Conservation (phyloP, 805 yeast genomes). For the Kazachstania psychrophila region DNA sequence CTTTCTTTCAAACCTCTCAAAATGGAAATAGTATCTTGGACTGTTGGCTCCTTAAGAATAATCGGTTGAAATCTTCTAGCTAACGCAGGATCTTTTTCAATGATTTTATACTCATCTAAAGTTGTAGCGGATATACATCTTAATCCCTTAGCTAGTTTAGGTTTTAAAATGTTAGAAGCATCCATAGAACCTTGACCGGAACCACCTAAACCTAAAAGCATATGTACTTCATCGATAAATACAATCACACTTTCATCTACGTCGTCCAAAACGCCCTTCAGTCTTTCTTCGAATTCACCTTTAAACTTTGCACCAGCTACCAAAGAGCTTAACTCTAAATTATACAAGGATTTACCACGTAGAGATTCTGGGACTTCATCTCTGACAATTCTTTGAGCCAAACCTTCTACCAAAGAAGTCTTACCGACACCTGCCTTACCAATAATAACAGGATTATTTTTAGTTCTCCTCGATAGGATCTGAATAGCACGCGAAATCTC, state of each 20-base stretch:
- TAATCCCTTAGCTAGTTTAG: constrained; percentile 87
- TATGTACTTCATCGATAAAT: constrained; percentile 86
- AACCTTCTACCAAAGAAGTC: constrained; percentile 92
- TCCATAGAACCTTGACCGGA: constrained; percentile 85
- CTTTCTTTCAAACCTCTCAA: constrained; percentile 87
- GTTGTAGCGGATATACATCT: constrained; percentile 97
- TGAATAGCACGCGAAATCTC: constrained; percentile 91
- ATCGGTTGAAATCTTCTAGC: constrained; percentile 93
- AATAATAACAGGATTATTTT: constrained; percentile 89
- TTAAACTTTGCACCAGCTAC: constrained; percentile 93
- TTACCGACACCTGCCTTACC: constrained; percentile 99
- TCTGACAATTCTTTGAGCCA: constrained; percentile 84
- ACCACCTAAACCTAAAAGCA: constrained; percentile 83
- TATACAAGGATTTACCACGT: constrained; percentile 74
- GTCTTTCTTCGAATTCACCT: constrained; percentile 91
- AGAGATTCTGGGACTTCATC: constrained; percentile 93
- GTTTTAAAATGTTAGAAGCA: constrained; percentile 87
- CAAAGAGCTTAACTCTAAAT: constrained; percentile 79
- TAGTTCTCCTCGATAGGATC: constrained; percentile 83
- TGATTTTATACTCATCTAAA: constrained; percentile 85
- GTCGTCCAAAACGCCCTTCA: constrained; percentile 73
- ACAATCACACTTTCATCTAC: constrained; percentile 70
- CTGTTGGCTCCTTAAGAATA: constrained; percentile 75
- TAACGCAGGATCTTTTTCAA: constrained; percentile 92
- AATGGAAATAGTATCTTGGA: constrained; percentile 83